Percentiles rank a stretch among this genome's conserved stretches.
These are phyloP conservation scores for Brassica cretica DNA, from an alignment of 345 rosid genomes.

Conservation along the genomic window DNA sequence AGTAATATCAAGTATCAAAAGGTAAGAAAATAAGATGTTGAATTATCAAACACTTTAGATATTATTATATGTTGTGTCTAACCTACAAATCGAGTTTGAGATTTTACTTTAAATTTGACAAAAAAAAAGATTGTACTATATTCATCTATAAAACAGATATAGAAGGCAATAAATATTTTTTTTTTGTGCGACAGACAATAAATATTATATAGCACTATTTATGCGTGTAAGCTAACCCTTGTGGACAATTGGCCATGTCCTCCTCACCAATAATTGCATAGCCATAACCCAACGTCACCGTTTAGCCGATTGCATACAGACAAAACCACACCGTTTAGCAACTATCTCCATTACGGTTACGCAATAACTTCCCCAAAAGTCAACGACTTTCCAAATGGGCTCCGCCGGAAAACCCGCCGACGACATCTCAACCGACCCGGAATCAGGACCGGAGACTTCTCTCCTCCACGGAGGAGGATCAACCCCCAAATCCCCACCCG, in stretches of 20 bases:
- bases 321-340: background rate
- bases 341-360: background rate
- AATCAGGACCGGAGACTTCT: constrained; percentile 53
- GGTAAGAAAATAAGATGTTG: background rate
- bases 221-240: background rate
- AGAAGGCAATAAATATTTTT: too few relatives aligned
- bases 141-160: background rate
- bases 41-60: background rate
- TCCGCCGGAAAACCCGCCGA: constrained; percentile 34
- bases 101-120: background rate
- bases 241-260: background rate
- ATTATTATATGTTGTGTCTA: background rate
- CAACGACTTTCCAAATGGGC: constrained; percentile 46
- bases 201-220: background rate
- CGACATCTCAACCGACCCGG: constrained; percentile 37
- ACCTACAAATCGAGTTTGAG: background rate
- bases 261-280: background rate
- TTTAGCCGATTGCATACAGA: background rate
- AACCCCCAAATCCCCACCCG: constrained; percentile 48
- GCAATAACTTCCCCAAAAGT: background rate
- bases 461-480: constrained; percentile 42
- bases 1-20: too few relatives aligned
- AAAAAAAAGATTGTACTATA: too few relatives aligned
- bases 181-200: too few relatives aligned
- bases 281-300: background rate